Evolutionary conservation across 163 green algal species (phyloP), one percentile per base, ranked within the genome.

Genomic region (Prototheca stagnorum): DNA sequence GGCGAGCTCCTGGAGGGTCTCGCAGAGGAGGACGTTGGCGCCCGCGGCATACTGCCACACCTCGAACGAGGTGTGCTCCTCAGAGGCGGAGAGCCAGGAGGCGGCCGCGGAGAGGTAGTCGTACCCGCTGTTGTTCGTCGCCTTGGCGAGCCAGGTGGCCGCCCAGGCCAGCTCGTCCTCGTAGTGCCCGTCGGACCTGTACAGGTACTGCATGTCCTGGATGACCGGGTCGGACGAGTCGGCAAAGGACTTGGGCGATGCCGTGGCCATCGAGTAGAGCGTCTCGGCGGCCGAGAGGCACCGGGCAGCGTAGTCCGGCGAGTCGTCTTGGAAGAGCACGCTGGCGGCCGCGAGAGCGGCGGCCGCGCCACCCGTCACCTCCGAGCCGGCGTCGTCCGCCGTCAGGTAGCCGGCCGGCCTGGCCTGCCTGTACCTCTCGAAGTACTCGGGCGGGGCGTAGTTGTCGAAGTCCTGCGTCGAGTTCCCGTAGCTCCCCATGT

Each of bases 91-190:
- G 14, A 45, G 60, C 45, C 58, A 69, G 11, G 69, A 47, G 0
- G 25, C 27, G 39, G 69, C 39, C 11, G 31, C 31, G 11, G 9
- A 9, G 9, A 12, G 11, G 12, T 37, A 37, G 31, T 9, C 12
- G 53, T 70, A 79, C 3, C 17, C n/a, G 16, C 48, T 15, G n/a
- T 68, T 40, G 12, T 45, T 47, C 12, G 70, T 71, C 1, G 60
- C 70, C 23, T 51, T 47, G 53, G 64, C 65, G 48, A 79, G 41
- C 70, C 67, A 73, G 20, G 56, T 44, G 2, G 49, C 62, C 1
- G 54, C 70, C 51, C 61, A 74, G 5, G 66, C 61, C 56, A 79
- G 54, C 52, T 75, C 66, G 39, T 75, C 66, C 6, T 51, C 15
- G 27, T 64, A 63, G 4, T 47, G 43, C 34, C 29, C 31, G 40